Conservation (phyloP, 2,329 filamentous ascomycete genomes). For the Ophiocordyceps sinensis region DNA sequence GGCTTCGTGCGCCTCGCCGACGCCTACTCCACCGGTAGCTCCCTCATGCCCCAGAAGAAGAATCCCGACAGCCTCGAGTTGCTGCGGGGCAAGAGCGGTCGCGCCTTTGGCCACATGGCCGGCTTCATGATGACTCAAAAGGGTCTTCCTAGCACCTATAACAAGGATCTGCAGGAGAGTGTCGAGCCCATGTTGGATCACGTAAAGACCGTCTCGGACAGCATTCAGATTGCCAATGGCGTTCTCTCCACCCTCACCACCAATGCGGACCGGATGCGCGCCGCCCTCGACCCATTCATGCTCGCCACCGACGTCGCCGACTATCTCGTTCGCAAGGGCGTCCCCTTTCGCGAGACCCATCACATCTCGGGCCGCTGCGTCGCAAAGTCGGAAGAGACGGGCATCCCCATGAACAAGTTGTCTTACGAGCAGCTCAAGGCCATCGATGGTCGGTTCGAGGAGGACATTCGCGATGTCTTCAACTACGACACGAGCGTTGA, state of each 20-base stretch:
- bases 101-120: conserved; percentile 68
- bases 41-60: conserved; percentile 53
- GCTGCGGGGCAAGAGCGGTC: conserved; percentile 60
- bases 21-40: conserved; percentile 64
- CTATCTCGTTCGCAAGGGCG: conserved; percentile 48
- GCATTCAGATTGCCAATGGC: conserved; percentile 68
- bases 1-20: conserved; percentile 63
- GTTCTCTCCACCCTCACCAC: conserved; percentile 60
- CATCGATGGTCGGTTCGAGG: conserved; percentile 55
- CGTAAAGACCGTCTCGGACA: conserved; percentile 69
- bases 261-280: conserved; percentile 61
- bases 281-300: conserved; percentile 70
- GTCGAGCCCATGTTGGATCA: conserved; percentile 76
- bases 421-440: conserved; percentile 49
- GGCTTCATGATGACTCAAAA: conserved; percentile 57
- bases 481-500: conserved; percentile 78
- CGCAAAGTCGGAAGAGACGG: conserved; percentile 19
- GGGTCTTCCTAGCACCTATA: conserved; percentile 69
- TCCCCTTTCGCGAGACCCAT: conserved; percentile 69
- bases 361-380: conserved; percentile 59
- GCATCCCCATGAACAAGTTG: conserved; percentile 55
- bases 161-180: conserved; percentile 84
- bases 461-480: conserved; percentile 57
- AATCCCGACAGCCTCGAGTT: conserved; percentile 62
- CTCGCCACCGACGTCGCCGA: conserved; percentile 59